phyloP scores from a whole-genome alignment of 2,329 filamentous ascomycete species.

The Cercospora sesami region DNA sequence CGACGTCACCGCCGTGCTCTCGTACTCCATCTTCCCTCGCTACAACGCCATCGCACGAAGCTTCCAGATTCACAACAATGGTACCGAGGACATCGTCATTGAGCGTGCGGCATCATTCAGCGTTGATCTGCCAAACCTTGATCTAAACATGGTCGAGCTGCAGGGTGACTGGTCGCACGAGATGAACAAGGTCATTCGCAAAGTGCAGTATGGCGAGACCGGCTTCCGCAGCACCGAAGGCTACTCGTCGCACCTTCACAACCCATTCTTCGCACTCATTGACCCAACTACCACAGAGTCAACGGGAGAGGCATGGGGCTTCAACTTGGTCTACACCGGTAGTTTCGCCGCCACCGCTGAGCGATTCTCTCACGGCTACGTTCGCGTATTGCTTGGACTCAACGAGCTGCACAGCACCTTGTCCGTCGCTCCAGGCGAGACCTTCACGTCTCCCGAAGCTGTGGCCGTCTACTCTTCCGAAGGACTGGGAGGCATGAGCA shows the following conservation, averaged over 20 bases:
- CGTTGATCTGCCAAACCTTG: conserved; percentile 60
- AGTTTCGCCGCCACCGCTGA: conserved; percentile 64
- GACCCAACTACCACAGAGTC: conserved; percentile 60
- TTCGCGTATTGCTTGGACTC: conserved; percentile 60
- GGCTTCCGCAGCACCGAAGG: conserved; percentile 63
- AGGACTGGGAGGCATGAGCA: conserved; percentile 63
- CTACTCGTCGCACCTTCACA: conserved; percentile 64
- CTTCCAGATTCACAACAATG: conserved; percentile 62
- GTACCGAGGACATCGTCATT: conserved; percentile 44
- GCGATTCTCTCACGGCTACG: conserved; percentile 62
- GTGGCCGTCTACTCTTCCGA: conserved; percentile 61
- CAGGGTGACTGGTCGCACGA: conserved; percentile 63
- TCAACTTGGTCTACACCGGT: conserved; percentile 65
- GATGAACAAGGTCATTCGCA: conserved; percentile 55
- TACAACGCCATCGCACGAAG: conserved; percentile 63
- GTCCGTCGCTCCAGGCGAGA: conserved; percentile 56
- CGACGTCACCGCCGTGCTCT: conserved; percentile 58
- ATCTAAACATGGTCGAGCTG: conserved; percentile 61
- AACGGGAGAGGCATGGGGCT: conserved; percentile 63
- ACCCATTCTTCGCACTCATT: conserved; percentile 62
- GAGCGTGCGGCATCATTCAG: conserved; percentile 60
- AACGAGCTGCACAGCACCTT: conserved; percentile 63
- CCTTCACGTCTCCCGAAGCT: conserved; percentile 62
- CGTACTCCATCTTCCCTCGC: conserved; percentile 63
- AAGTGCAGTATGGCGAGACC: conserved; percentile 56